A percentile compares a stretch with the other conserved stretches of the same genome.
Evolutionary conservation across 2,329 filamentous ascomycete genomes (phyloP).

Genomic region (Bipolaris victoriae): DNA sequence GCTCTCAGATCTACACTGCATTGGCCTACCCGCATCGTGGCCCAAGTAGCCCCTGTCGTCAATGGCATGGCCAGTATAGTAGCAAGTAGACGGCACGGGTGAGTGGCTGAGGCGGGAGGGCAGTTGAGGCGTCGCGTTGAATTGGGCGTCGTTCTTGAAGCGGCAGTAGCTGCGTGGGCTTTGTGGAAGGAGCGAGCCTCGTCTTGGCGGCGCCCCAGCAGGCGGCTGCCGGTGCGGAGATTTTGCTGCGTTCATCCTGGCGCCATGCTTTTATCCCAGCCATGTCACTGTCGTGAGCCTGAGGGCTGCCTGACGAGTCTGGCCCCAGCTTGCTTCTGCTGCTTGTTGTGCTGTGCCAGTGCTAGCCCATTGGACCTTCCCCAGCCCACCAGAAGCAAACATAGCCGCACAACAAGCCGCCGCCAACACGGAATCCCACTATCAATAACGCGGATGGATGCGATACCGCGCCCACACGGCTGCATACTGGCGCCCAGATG

Average conservation of each 20-base stretch:
- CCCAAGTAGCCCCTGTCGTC: background rate
- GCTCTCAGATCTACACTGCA: constrained; percentile 13
- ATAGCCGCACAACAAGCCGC: constrained; percentile 1
- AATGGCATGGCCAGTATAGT: too few relatives aligned
- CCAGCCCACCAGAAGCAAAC: constrained; percentile 4
- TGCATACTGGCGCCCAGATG: constrained; percentile 3
- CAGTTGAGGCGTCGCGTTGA: background rate
- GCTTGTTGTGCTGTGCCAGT: background rate
- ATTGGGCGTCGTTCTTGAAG: background rate
- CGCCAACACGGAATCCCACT: constrained; percentile 7
- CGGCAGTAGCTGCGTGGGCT: background rate
- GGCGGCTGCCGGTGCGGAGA: constrained; percentile 2
- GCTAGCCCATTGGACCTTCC: background rate
- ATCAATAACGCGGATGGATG: constrained; percentile 9
- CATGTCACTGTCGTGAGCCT: constrained; percentile 2
- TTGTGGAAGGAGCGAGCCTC: constrained; percentile 15
- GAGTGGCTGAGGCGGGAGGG: background rate
- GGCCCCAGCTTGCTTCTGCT: constrained; percentile 1
- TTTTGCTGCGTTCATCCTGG: constrained; percentile 8
- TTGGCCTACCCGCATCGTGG: constrained; percentile 7
- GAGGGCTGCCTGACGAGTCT: constrained; percentile 6
- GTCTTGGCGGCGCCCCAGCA: constrained; percentile 13
- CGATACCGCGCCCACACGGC: background rate
- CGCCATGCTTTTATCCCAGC: constrained; percentile 1
- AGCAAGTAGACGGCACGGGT: too few relatives aligned